Evolutionary conservation across 306 rosid species (phyloP), one percentile per base, ranked within the genome.

Genomic region (Vigna angularis): DNA sequence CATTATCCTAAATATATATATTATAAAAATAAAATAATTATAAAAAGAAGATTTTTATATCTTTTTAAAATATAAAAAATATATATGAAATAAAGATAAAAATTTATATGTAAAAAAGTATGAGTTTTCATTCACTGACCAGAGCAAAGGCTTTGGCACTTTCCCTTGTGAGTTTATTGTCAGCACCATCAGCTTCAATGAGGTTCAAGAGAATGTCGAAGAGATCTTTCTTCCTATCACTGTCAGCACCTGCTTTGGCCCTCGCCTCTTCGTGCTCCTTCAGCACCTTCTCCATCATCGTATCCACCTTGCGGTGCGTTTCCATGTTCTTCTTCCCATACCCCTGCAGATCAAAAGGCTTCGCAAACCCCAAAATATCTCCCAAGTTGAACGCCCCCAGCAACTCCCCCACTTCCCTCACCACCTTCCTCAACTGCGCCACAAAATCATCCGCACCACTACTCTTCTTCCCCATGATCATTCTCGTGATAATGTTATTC

Each of bases 141-240:
- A 62, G 68, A 32, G 68, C 68, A 34, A 62, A 62, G 14, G 68
- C 68, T 62, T 62, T 62, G 13, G 68, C 68, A 34, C 68, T 62
- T 16, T 32, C 14, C 3, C 68, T 32, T 0, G 47, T 62, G 68
- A 62, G 67, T 32, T 61, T 61, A 3, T 7, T 28, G 44, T 32
- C 67, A 15, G 67, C 20, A 7, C 22, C 67, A 3, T 61, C 67
- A 14, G 22, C 68, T 7, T 62, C 68, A 62, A 62, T 34, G 7
- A 62, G 68, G 8, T 62, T 8, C 47, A 61, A 61, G 44, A 61
- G 3, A 32, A 61, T 61, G 10, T 61, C 67, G n/a, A 62, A 30
- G 36, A 62, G 45, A 34, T 62, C 68, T 22, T 32, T 62, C 68
- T 32, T 34, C 22, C 22, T 61, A 15, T 61, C 67, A 32, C 6